Conservation (phyloP, 2,329 filamentous ascomycete species). For the Talaromyces marneffei region DNA sequence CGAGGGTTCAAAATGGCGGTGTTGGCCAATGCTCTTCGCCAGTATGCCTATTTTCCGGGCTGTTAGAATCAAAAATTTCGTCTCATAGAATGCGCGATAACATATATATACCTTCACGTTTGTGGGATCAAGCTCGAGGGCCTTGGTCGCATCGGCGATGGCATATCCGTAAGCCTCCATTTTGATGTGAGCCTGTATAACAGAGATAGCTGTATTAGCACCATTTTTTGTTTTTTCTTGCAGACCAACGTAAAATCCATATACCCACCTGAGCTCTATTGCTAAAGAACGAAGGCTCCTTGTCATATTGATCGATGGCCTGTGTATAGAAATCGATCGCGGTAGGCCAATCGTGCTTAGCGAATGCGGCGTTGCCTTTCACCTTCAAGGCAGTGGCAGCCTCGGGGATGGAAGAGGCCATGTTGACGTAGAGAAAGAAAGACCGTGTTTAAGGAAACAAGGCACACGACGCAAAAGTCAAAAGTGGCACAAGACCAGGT, state of each 20-base stretch:
- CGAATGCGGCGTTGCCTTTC: slow-evolving; percentile 90
- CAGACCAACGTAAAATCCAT: not conserved
- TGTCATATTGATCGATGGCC: slow-evolving; percentile 76
- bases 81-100: not conserved
- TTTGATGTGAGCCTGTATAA: slow-evolving; percentile 77
- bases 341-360: slow-evolving; percentile 73
- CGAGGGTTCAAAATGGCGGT: slow-evolving; percentile 84
- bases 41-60: slow-evolving; percentile 64
- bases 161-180: slow-evolving; percentile 92
- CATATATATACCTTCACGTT: slow-evolving; percentile 68
- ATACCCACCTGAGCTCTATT: slow-evolving; percentile 82
- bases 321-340: slow-evolving; percentile 80
- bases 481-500: slow-evolving; percentile 10
- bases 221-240: not conserved
- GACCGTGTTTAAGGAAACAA: not conserved
- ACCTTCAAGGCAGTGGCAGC: slow-evolving; percentile 82
- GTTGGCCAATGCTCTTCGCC: slow-evolving; percentile 83
- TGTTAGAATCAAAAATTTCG: not conserved
- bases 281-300: slow-evolving; percentile 84
- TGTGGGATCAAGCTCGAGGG: slow-evolving; percentile 78
- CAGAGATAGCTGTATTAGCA: slow-evolving; percentile 13
- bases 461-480: slow-evolving; percentile 3
- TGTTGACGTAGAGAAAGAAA: slow-evolving; percentile 17
- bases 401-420: slow-evolving; percentile 47
- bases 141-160: slow-evolving; percentile 82